These are phyloP conservation scores for Cucumis sativus DNA, from an alignment of 306 rosid genomes.

Conservation along the genomic window DNA sequence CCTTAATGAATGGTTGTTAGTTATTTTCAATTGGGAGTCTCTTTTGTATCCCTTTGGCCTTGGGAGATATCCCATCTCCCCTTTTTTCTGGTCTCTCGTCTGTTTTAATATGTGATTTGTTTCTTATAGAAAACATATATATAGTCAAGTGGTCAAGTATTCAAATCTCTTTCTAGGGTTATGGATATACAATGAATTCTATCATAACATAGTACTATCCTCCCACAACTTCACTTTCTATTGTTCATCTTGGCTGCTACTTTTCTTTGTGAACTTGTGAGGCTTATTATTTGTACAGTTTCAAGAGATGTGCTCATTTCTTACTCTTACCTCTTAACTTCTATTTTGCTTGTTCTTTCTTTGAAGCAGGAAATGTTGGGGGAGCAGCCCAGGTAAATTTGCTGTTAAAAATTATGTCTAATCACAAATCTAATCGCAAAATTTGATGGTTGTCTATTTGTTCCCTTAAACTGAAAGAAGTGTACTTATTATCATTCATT, in stretches of 20 bases:
- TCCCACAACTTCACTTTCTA: not conserved
- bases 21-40: not conserved
- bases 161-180: not conserved
- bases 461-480: not conserved
- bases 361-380: conserved; percentile 34
- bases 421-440: not conserved
- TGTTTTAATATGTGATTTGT: no score
- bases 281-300: not conserved
- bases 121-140: not conserved
- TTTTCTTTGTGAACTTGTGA: not conserved
- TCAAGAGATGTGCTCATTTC: not conserved
- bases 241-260: not conserved
- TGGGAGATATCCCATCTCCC: no score
- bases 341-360: not conserved
- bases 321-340: not conserved
- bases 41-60: no score
- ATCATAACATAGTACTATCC: not conserved
- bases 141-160: not conserved
- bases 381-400: conserved; percentile 34
- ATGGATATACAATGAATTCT: not conserved
- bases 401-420: not conserved
- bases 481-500: not conserved
- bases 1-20: not conserved
- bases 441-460: not conserved
- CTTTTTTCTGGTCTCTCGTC: no score